Percentiles rank a stretch among this genome's conserved stretches.
Conservation (phyloP, 345 rosid species). For the Gossypium australe region DNA sequence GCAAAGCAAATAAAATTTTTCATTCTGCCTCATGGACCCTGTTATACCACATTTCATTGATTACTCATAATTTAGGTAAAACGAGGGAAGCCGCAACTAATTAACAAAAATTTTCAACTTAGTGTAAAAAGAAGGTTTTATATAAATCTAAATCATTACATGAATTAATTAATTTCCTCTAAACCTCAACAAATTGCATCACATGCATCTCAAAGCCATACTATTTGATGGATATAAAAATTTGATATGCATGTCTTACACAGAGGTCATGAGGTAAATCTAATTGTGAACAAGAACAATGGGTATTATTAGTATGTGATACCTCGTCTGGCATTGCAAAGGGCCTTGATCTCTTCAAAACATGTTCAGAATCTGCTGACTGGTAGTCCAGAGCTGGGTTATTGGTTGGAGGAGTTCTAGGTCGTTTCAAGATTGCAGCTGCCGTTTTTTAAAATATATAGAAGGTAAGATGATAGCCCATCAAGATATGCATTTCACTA, state of each 20-base stretch:
- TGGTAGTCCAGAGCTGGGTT: slow-evolving; percentile 64
- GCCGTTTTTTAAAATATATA: slow-evolving; percentile 9
- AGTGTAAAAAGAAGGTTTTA: neutral
- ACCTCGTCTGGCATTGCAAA: slow-evolving; percentile 79
- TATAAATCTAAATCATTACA: neutral
- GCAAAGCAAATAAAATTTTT: neutral
- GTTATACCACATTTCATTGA: neutral
- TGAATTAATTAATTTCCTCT: neutral
- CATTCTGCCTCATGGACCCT: neutral
- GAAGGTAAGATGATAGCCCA: slow-evolving; percentile 1
- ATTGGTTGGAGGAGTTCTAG: slow-evolving; percentile 57
- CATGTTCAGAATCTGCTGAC: slow-evolving; percentile 74
- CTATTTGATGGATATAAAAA: neutral
- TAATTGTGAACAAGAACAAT: slow-evolving; percentile 8
- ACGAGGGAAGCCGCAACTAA: neutral
- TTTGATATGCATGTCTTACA: slow-evolving; percentile 1
- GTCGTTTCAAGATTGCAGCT: slow-evolving; percentile 64
- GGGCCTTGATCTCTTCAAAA: slow-evolving; percentile 64
- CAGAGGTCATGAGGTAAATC: neutral
- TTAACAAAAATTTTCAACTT: neutral
- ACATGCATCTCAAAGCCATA: slow-evolving; percentile 1
- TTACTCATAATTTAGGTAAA: neutral
- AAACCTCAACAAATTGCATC: neutral
- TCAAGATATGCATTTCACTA: neutral
- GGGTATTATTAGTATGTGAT: neutral